Base-by-base conservation (phyloP, 805 yeast genomes). In the Candida corydali region DNA sequence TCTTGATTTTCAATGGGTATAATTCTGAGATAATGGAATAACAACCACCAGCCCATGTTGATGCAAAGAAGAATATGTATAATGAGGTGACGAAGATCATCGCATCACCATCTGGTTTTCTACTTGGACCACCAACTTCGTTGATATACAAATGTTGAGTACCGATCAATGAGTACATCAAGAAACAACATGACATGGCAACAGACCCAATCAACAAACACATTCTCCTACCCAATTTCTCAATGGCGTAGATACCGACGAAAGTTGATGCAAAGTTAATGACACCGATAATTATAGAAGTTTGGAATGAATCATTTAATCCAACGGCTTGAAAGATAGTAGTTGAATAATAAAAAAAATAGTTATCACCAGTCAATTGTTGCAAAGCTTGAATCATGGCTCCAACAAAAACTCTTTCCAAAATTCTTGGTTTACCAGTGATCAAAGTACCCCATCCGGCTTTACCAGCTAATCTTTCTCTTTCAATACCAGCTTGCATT, bases 21-120 rank as follows among this genome's bases (percentile, higher is more conserved):
- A 33, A 23, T 18, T 81, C 88, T 14, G 36, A 33, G 14, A 81
- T 61, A 30, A 75, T 64, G 3, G 86, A 70, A 52, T 76, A 81
- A 3, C 78, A 75, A 16, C 74, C 36, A 17, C 36, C 36, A 18
- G 36, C 36, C 36, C 36, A 33, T 12, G 86, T 76, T 18, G 77
- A 69, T 4, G 36, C 36, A 33, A 33, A 33, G 28, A 26, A 76
- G 59, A 76, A 65, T 39, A 82, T 75, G 62, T 70, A 82, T 36
- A 79, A 52, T 61, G 84, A 78, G 5, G 86, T 70, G 37, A 81
- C 65, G 50, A 71, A 70, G 51, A 82, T 78, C 82, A 81, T 75
- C 7, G 71, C 75, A 43, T 64, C 52, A 53, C 85, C 85, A 37
- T 78, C 74, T 43, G 78, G 70, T 45, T 66, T 68, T 32, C 49